These are phyloP conservation scores for Colletotrichum lupini DNA, from an alignment of 2,329 filamentous ascomycete species.

Conservation along the genomic window DNA sequence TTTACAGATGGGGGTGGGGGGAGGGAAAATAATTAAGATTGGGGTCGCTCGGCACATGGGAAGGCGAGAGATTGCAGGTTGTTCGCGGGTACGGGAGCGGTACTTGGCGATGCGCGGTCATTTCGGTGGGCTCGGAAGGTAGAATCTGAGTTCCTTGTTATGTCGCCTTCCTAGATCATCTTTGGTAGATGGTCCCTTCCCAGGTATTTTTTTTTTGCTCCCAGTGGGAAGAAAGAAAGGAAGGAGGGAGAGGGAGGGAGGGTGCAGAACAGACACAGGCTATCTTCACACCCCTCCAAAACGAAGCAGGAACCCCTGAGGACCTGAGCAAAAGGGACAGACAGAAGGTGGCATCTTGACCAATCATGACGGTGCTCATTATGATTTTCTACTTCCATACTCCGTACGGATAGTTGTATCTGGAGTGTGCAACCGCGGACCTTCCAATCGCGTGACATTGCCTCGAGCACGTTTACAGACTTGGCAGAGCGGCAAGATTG, in stretches of 20 bases:
- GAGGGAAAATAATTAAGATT: slow-evolving; percentile 18
- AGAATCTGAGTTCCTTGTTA: background rate
- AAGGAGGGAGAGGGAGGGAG: background rate
- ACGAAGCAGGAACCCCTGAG: background rate
- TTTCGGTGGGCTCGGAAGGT: slow-evolving; percentile 1
- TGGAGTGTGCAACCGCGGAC: background rate
- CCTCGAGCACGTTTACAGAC: slow-evolving; percentile 24
- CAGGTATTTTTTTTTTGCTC: background rate
- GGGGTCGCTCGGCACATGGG: slow-evolving; percentile 27
- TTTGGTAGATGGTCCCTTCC: background rate
- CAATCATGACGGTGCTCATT: background rate
- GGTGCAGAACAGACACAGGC: background rate
- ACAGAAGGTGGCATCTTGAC: background rate
- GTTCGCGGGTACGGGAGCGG: slow-evolving; percentile 10
- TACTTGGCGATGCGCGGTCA: slow-evolving; percentile 6
- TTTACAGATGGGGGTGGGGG: background rate
- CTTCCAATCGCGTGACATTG: slow-evolving; percentile 19
- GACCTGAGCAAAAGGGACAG: slow-evolving; percentile 8
- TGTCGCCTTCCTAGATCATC: background rate
- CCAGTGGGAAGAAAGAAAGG: background rate
- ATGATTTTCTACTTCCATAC: background rate
- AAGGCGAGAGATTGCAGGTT: slow-evolving; percentile 22
- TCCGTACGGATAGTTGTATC: background rate
- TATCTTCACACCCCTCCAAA: slow-evolving; percentile 5
- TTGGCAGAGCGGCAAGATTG: slow-evolving; percentile 9